Evolutionary conservation across 225 moss, liverwort and hornwort species (phyloP).

Genomic region (Thuidium tamariscinum): DNA sequence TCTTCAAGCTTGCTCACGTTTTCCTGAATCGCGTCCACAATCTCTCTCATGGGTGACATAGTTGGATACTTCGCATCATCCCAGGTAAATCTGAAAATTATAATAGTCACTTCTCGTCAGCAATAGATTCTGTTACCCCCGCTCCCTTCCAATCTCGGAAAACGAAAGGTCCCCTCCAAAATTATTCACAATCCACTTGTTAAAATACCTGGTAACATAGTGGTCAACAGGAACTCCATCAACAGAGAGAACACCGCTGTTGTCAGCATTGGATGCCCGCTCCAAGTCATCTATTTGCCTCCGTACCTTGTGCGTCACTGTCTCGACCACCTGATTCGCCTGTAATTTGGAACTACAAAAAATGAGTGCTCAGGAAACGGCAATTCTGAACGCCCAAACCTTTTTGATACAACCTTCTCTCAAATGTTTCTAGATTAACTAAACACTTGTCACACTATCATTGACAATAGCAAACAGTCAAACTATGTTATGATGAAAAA

Average conservation of each 20-base stretch:
- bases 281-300: slow-evolving; percentile 92
- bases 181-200: background rate
- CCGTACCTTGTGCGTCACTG: slow-evolving; percentile 75
- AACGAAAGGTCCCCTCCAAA: background rate
- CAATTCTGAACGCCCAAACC: background rate
- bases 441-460: background rate
- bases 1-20: slow-evolving; percentile 87
- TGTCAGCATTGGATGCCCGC: slow-evolving; percentile 51
- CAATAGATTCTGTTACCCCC: background rate
- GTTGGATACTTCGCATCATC: slow-evolving; percentile 97
- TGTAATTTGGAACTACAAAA: slow-evolving; percentile 1
- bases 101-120: background rate
- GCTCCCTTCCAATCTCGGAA: background rate
- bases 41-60: slow-evolving; percentile 86
- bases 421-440: background rate
- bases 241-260: slow-evolving; percentile 48
- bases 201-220: slow-evolving; percentile 67
- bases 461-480: background rate
- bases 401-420: background rate
- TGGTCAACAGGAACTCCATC: slow-evolving; percentile 86
- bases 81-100: slow-evolving; percentile 66
- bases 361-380: background rate
- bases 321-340: slow-evolving; percentile 87
- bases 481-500: background rate
- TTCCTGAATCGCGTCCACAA: slow-evolving; percentile 82